These are phyloP conservation scores for Malus sylvestris DNA, from an alignment of 306 rosid species.

Conservation along the genomic window DNA sequence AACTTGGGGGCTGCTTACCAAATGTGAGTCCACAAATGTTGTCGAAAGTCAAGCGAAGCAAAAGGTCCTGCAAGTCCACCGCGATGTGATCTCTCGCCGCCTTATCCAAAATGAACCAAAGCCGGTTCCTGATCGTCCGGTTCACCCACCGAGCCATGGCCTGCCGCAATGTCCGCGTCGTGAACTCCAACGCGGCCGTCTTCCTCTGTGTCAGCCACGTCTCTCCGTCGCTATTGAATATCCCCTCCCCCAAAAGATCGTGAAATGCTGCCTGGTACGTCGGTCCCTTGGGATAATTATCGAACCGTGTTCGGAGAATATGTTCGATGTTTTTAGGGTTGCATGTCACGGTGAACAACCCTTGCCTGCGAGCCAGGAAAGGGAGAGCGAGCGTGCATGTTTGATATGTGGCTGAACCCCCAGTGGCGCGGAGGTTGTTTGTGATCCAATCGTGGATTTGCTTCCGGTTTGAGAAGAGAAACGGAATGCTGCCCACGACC, in stretches of 20 bases:
- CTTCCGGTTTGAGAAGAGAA: slow-evolving; percentile 42
- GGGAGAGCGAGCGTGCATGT: slow-evolving; percentile 70
- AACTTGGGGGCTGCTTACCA: slow-evolving; percentile 26
- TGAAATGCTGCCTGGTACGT: slow-evolving; percentile 80
- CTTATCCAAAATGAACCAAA: slow-evolving; percentile 76
- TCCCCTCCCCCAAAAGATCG: slow-evolving; percentile 84
- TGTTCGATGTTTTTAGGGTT: slow-evolving; percentile 82
- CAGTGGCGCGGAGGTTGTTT: slow-evolving; percentile 45
- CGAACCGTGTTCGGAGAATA: slow-evolving; percentile 66
- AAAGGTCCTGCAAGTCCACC: slow-evolving; percentile 80
- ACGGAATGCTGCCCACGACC: slow-evolving; percentile 68
- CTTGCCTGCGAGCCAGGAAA: slow-evolving; percentile 56
- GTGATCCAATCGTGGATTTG: slow-evolving; percentile 81
- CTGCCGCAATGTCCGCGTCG: slow-evolving; percentile 70
- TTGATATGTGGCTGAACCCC: slow-evolving; percentile 64
- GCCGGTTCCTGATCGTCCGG: slow-evolving; percentile 62
- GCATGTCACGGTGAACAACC: slow-evolving; percentile 65
- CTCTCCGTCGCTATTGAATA: slow-evolving; percentile 88
- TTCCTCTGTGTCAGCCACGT: slow-evolving; percentile 89
- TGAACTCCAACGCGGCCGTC: slow-evolving; percentile 95
- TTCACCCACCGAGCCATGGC: slow-evolving; percentile 98
- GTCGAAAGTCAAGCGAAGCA: slow-evolving; percentile 78
- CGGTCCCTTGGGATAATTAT: slow-evolving; percentile 89
- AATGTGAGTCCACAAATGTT: slow-evolving; percentile 91
- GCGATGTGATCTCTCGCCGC: slow-evolving; percentile 37